phyloP scores from a whole-genome alignment of 495 filamentous ascomycete genomes.

The Viridothelium virens region DNA sequence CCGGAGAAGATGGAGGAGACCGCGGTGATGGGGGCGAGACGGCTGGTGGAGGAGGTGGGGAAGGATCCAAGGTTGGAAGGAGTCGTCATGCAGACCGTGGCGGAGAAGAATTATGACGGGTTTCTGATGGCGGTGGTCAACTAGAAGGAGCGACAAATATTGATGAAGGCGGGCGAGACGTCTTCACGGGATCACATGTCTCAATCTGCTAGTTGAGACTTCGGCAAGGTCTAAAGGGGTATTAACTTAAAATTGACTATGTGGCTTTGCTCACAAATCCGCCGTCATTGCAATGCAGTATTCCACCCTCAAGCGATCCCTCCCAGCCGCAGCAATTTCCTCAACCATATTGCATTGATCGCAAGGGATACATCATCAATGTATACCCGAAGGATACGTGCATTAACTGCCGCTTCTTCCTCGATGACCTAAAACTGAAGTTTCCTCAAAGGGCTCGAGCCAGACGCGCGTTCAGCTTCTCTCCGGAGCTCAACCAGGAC shows the following conservation, averaged over 20 bases:
- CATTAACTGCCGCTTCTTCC: background rate
- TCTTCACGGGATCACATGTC: too few species aligned
- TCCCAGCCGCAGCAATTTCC: background rate
- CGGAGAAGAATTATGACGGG: slow-evolving; percentile 48
- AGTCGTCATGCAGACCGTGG: slow-evolving; percentile 45
- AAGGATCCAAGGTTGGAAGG: slow-evolving; percentile 40
- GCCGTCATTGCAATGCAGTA: too few species aligned
- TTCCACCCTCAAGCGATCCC: too few species aligned
- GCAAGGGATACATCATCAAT: background rate
- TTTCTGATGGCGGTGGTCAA: slow-evolving; percentile 35
- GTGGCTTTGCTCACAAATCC: background rate
- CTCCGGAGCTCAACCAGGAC: background rate
- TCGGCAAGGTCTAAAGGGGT: background rate
- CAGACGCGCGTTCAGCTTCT: background rate
- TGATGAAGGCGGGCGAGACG: too few species aligned
- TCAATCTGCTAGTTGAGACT: too few species aligned
- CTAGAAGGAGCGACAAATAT: background rate
- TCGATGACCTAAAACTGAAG: background rate
- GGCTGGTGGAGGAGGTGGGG: slow-evolving; percentile 41
- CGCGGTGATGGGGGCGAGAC: slow-evolving; percentile 18
- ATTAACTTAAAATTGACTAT: background rate
- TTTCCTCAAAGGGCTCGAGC: background rate
- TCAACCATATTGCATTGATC: background rate
- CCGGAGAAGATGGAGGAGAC: slow-evolving; percentile 18
- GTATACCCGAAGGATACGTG: background rate